These are phyloP conservation scores for Sanghuangporus baumii DNA, from an alignment of 1,284 basidiomycete species.

Conservation along the genomic window DNA sequence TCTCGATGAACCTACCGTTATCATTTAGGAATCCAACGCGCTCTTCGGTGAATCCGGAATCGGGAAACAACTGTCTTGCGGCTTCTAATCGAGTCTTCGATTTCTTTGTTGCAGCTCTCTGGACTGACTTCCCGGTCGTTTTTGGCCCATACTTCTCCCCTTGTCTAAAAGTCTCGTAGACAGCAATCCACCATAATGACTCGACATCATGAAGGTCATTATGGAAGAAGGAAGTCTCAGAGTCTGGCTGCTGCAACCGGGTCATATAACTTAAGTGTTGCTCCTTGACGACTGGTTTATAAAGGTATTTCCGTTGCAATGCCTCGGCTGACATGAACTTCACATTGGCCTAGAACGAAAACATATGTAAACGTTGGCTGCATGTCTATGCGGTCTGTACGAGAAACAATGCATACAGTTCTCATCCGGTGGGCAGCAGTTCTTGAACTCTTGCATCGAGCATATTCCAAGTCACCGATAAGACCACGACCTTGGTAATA, in stretches of 20 bases:
- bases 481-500: background rate
- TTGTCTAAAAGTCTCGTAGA: background rate
- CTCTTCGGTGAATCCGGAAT: background rate
- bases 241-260: background rate
- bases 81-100: background rate
- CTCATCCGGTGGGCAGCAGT: background rate
- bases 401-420: background rate
- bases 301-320: background rate
- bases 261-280: background rate
- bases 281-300: background rate
- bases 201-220: slow-evolving; percentile 3
- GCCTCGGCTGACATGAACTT: slow-evolving; percentile 3
- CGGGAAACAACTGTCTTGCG: background rate
- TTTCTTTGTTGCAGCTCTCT: background rate
- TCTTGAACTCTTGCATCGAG: background rate
- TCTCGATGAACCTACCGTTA: background rate
- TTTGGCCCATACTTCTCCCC: background rate
- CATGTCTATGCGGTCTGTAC: background rate
- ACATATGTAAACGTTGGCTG: background rate
- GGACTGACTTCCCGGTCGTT: background rate
- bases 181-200: slow-evolving; percentile 2
- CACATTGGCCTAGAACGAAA: background rate
- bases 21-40: background rate
- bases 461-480: slow-evolving; percentile 2
- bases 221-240: background rate